Conservation (phyloP, 441 rosid genomes). For the Raphanus hybrid region DNA sequence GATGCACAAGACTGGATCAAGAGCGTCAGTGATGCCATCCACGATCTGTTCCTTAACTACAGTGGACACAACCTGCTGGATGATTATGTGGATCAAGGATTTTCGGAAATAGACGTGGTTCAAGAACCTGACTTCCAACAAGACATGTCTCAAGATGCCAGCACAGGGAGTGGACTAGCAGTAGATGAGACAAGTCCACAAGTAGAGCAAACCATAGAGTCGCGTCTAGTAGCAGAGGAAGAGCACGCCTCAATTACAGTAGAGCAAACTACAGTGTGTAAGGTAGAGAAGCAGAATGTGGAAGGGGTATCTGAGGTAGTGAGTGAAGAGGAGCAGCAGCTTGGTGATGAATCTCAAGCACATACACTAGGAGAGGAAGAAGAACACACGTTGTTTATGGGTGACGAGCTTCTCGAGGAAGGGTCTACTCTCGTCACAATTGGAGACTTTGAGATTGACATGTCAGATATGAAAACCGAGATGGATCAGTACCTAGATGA, state of each 20-base stretch:
- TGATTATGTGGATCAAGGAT: conserved; percentile 49
- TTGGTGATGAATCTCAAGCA: background rate
- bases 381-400: conserved; percentile 5
- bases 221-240: background rate
- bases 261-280: background rate
- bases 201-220: background rate
- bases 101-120: conserved; percentile 39
- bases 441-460: background rate
- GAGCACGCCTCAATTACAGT: background rate
- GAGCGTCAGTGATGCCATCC: conserved; percentile 72
- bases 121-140: background rate
- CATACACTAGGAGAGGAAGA: background rate
- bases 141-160: background rate
- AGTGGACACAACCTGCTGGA: conserved; percentile 46
- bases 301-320: background rate
- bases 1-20: conserved; percentile 74
- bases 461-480: conserved; percentile 2
- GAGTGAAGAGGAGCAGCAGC: background rate
- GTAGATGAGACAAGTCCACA: background rate
- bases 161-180: background rate
- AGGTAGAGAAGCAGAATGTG: background rate
- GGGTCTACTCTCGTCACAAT: background rate
- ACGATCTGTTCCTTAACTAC: conserved; percentile 59
- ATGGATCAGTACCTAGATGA: background rate
- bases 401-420: conserved; percentile 1